phyloP scores from a whole-genome alignment of 192 early-diverging fungal species.

The Podila epigama region DNA sequence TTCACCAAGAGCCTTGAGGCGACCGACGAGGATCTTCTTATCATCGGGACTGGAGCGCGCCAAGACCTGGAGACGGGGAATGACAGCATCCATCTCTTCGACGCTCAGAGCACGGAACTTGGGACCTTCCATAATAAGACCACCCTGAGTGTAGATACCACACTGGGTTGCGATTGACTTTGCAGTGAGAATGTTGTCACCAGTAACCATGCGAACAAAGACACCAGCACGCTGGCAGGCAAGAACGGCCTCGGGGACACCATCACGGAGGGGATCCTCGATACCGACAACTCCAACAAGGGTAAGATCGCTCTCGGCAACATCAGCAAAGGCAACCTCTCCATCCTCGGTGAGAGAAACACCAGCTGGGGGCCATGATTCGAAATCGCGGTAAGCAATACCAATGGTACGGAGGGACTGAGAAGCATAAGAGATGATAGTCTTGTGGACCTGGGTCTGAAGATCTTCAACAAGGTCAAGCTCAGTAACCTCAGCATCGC shows the following conservation, averaged over 20 bases:
- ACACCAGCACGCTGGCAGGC: constrained; percentile 90
- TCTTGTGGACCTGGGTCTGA: constrained; percentile 48
- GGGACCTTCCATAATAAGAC: constrained; percentile 94
- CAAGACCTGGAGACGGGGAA: constrained; percentile 92
- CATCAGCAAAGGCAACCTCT: constrained; percentile 61
- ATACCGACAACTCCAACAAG: constrained; percentile 93
- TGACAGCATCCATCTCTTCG: constrained; percentile 87
- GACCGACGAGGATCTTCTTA: constrained; percentile 93
- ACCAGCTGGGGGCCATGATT: constrained; percentile 58
- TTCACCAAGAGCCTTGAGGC: constrained; percentile 88
- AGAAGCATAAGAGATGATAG: constrained; percentile 74
- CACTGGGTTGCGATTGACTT: constrained; percentile 92
- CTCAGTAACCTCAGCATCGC: constrained; percentile 33
- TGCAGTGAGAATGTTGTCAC: constrained; percentile 93
- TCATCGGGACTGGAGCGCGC: constrained; percentile 93
- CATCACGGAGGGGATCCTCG: constrained; percentile 93
- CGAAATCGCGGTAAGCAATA: constrained; percentile 84
- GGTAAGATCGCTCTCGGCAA: constrained; percentile 65
- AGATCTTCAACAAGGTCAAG: constrained; percentile 42
- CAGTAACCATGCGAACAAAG: constrained; percentile 98
- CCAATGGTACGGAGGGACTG: constrained; percentile 91
- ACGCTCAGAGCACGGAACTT: constrained; percentile 83
- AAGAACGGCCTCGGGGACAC: constrained; percentile 89
- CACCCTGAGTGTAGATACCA: constrained; percentile 88
- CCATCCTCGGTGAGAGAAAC: constrained; percentile 52